Conservation (phyloP, 164 flowering plant species). For the Magnolia officinalis region DNA sequence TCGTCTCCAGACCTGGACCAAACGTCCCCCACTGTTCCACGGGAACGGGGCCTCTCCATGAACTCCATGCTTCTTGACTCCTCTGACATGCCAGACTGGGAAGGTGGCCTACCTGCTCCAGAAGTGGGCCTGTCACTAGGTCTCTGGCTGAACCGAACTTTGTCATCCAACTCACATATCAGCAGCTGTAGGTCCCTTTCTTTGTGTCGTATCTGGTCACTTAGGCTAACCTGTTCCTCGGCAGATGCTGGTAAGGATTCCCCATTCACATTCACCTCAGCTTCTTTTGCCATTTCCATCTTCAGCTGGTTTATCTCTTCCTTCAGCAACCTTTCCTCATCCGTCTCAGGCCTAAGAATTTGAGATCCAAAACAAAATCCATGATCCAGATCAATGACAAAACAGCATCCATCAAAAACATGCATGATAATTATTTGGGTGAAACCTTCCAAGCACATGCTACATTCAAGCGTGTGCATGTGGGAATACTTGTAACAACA, state of each 20-base stretch:
- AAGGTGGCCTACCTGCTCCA: slow-evolving; percentile 51
- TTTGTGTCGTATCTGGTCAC: slow-evolving; percentile 14
- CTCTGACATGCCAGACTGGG: slow-evolving; percentile 59
- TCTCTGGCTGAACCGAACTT: slow-evolving; percentile 41
- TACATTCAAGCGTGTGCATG: too few species aligned
- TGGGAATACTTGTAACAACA: too few species aligned
- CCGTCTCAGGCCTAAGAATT: slow-evolving; percentile 36
- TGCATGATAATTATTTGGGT: background rate
- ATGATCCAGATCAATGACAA: slow-evolving; percentile 1
- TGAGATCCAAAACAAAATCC: background rate
- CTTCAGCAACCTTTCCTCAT: slow-evolving; percentile 29
- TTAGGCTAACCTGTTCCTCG: slow-evolving; percentile 15
- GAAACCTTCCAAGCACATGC: background rate
- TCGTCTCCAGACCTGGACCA: slow-evolving; percentile 60
- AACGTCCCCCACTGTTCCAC: slow-evolving; percentile 46
- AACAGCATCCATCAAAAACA: background rate
- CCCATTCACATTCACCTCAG: slow-evolving; percentile 19
- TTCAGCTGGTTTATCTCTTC: slow-evolving; percentile 33
- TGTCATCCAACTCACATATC: slow-evolving; percentile 51
- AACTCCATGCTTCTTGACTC: slow-evolving; percentile 54
- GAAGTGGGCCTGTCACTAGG: slow-evolving; percentile 34
- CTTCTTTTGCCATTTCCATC: slow-evolving; percentile 24
- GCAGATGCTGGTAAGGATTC: slow-evolving; percentile 15
- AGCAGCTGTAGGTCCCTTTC: slow-evolving; percentile 36
- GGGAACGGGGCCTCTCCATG: slow-evolving; percentile 58